Conservation (phyloP, 768 basidiomycete species). For the Mycena venus region DNA sequence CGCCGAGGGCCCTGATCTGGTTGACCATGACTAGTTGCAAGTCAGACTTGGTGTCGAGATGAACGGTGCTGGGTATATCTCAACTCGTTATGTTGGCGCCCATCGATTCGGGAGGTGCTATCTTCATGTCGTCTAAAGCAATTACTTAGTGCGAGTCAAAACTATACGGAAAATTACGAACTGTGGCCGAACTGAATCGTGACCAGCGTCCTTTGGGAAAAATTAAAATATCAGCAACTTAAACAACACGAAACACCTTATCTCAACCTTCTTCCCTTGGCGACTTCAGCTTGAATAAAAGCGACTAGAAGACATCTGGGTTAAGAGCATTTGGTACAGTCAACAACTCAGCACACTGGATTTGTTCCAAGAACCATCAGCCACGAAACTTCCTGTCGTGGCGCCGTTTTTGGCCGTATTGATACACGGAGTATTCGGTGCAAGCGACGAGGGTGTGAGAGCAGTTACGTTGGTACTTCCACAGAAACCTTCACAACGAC, state of each 20-base stretch:
- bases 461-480: constrained; percentile 42
- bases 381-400: constrained; percentile 56
- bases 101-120: constrained; percentile 57
- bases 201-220: constrained; percentile 42
- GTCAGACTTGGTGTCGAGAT: background rate
- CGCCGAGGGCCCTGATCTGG: constrained; percentile 52
- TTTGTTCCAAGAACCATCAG: constrained; percentile 51
- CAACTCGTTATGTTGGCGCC: constrained; percentile 52
- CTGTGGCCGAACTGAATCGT: constrained; percentile 61
- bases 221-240: background rate
- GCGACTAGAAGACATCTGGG: constrained; percentile 32
- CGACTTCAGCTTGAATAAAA: constrained; percentile 49
- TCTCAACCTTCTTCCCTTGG: constrained; percentile 44
- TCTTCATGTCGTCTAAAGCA: constrained; percentile 47
- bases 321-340: background rate
- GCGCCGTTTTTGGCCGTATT: constrained; percentile 57
- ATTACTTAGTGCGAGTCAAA: background rate
- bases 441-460: constrained; percentile 49
- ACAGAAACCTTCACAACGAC: constrained; percentile 46
- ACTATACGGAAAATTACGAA: background rate
- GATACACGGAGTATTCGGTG: constrained; percentile 50
- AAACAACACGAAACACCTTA: background rate
- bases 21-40: constrained; percentile 45
- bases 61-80: background rate
- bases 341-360: constrained; percentile 34